Evolutionary conservation across 257 asterid species (phyloP).

Genomic region (Salvia rosmarinus): DNA sequence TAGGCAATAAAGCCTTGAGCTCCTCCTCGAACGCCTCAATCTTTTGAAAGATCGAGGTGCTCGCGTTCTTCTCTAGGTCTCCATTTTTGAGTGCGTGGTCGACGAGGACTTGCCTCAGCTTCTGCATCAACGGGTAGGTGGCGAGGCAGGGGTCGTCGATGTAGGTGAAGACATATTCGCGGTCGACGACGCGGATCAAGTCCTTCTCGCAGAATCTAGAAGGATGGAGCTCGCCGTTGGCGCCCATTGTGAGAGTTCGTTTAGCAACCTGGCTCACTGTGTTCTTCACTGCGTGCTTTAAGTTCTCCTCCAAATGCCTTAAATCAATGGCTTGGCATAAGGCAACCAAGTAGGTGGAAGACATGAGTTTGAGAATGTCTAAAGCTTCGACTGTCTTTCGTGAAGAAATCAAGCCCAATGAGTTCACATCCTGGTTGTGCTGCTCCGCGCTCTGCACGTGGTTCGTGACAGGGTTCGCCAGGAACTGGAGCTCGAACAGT

Average conservation of each 20-base stretch:
- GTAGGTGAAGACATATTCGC: slow-evolving; percentile 52
- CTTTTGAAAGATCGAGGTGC: slow-evolving; percentile 52
- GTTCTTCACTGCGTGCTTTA: slow-evolving; percentile 47
- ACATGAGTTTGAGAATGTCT: slow-evolving; percentile 55
- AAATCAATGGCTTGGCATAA: slow-evolving; percentile 59
- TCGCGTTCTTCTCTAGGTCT: slow-evolving; percentile 38
- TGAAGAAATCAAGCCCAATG: slow-evolving; percentile 56
- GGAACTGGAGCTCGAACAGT: slow-evolving; percentile 59
- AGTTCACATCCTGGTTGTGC: slow-evolving; percentile 62
- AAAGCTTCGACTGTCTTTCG: slow-evolving; percentile 53
- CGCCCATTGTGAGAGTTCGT: slow-evolving; percentile 48
- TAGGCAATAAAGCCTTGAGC: slow-evolving; percentile 44
- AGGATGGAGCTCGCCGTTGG: slow-evolving; percentile 55
- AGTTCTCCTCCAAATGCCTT: slow-evolving; percentile 59
- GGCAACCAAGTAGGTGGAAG: slow-evolving; percentile 47
- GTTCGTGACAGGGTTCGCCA: slow-evolving; percentile 56
- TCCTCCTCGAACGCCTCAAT: slow-evolving; percentile 55
- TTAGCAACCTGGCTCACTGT: slow-evolving; percentile 52
- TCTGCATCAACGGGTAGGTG: slow-evolving; percentile 60
- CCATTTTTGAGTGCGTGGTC: slow-evolving; percentile 55
- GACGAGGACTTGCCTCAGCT: slow-evolving; percentile 52
- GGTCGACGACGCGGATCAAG: slow-evolving; percentile 52
- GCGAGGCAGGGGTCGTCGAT: slow-evolving; percentile 52
- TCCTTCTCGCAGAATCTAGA: slow-evolving; percentile 60
- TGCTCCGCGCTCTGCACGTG: slow-evolving; percentile 67